Percentiles rank a stretch among this genome's conserved stretches.
Evolutionary conservation across 129 eudicot species (phyloP).

Genomic region (Lactuca saligna): DNA sequence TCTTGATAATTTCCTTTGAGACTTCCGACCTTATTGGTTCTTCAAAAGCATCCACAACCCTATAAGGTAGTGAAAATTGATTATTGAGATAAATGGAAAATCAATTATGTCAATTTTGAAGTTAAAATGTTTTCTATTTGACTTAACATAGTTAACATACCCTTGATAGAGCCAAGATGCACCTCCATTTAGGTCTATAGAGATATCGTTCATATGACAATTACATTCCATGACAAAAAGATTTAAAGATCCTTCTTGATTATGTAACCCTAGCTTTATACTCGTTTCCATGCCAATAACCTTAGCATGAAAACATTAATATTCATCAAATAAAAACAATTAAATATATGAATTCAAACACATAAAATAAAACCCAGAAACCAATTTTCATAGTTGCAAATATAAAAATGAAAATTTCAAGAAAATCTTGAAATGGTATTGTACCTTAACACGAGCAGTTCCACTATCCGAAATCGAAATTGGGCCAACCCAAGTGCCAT

Average conservation of each 20-base stretch:
- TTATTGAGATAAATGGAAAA: background rate
- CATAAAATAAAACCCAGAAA: background rate
- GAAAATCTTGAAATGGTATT: background rate
- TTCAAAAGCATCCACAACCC: slow-evolving; percentile 57
- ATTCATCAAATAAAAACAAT: slow-evolving; percentile 13
- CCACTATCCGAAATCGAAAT: slow-evolving; percentile 52
- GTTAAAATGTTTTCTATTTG: background rate
- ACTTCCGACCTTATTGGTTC: slow-evolving; percentile 49
- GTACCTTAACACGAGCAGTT: slow-evolving; percentile 53
- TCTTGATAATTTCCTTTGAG: slow-evolving; percentile 45
- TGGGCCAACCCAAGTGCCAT: slow-evolving; percentile 46
- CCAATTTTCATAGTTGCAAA: background rate
- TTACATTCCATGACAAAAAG: slow-evolving; percentile 46
- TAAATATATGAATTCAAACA: no score
- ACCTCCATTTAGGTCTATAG: slow-evolving; percentile 56
- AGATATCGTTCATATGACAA: slow-evolving; percentile 47
- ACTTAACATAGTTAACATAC: slow-evolving; percentile 25
- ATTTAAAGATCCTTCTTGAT: slow-evolving; percentile 42
- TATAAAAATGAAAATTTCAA: background rate
- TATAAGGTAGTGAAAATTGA: slow-evolving; percentile 26
- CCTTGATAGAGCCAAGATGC: slow-evolving; percentile 81
- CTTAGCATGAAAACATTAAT: slow-evolving; percentile 35
- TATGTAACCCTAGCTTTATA: slow-evolving; percentile 44
- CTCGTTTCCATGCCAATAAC: slow-evolving; percentile 63
- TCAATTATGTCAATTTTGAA: slow-evolving; percentile 12